Evolutionary conservation across 2,329 filamentous ascomycete genomes (phyloP), one percentile per base, ranked within the genome.

Genomic region (Monilinia aucupariae): DNA sequence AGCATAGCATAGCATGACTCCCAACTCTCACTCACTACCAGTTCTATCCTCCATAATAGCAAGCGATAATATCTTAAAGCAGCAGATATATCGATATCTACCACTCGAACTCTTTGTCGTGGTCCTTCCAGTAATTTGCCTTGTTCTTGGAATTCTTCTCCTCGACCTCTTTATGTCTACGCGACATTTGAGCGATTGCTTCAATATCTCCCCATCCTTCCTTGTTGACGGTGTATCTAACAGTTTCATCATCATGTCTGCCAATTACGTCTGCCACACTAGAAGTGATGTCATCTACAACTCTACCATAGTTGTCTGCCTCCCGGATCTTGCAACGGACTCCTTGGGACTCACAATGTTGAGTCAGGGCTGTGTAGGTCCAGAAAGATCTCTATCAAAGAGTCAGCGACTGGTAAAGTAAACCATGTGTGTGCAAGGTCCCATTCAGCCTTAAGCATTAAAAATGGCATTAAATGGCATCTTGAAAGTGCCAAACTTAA

Each of bases 281-380:
- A 15, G 76, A 68, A 12, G 78, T 78, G 13, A 80, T 65, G 53
- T 78, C 74, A 59, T 74, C 70, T 43, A 80, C 63, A 58, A 76
- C 76, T 22, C 68, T 66, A 27, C 73, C 70, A 63, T 75, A 82
- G 17, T 75, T 71, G 13, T 75, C 71, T 0, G 76, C 74, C 3
- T 78, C 68, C 4, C 79, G 77, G 32, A 83, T 75, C 8, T 70
- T 71, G 72, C 82, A 83, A 25, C 71, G 73, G 41, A 64, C 68
- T 3, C 75, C 74, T 60, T 75, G 76, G 1, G 78, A 75, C 67
- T 85, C 82, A 27, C 75, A 77, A 65, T 85, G 83, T 53, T 76
- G 74, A 4, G 79, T 76, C 39, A 84, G 76, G 2, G 78, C 75
- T 20, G 75, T 71, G 25, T 78, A 71, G 2, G 74, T 75, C 9